phyloP scores from a whole-genome alignment of 768 basidiomycete genomes.

The Strobilomyces echinocephalus region DNA sequence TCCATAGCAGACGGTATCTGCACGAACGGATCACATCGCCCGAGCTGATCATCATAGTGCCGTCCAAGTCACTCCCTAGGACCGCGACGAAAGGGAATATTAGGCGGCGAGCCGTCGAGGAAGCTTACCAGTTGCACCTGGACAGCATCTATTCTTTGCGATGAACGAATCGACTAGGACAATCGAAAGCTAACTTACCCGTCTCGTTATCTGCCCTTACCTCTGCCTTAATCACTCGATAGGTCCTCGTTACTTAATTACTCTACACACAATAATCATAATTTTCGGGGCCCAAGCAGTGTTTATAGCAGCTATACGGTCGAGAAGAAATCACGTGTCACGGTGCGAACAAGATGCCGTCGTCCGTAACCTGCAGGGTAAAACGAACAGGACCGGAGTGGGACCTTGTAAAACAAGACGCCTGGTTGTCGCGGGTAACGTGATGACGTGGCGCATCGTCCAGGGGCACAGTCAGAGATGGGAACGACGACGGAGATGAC shows the following conservation, averaged over 20 bases:
- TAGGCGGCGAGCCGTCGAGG: constrained; percentile 71
- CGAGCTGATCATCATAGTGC: constrained; percentile 65
- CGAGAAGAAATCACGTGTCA: too few relatives aligned
- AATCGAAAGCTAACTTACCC: constrained; percentile 17
- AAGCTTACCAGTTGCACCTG: constrained; percentile 50
- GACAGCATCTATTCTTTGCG: constrained; percentile 50
- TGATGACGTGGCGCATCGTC: constrained; percentile 16
- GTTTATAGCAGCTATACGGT: constrained; percentile 3
- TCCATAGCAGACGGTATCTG: constrained; percentile 70
- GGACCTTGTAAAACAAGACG: constrained; percentile 30
- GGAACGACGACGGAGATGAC: constrained; percentile 19
- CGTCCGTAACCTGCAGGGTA: constrained; percentile 21
- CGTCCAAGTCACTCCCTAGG: constrained; percentile 61
- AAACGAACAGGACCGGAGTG: constrained; percentile 18
- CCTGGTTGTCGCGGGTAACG: constrained; percentile 12
- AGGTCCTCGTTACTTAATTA: constrained; percentile 9
- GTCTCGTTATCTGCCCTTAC: constrained; percentile 6
- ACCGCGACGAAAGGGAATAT: constrained; percentile 83
- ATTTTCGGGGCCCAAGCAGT: background rate
- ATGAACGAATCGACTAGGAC: constrained; percentile 2
- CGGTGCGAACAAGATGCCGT: constrained; percentile 11
- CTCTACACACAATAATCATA: constrained; percentile 15
- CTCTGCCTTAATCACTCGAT: constrained; percentile 6
- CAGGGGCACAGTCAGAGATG: constrained; percentile 10
- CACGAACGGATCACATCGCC: constrained; percentile 70